These are phyloP conservation scores for Alternaria sp. DNA, from an alignment of 2,329 filamentous ascomycete genomes.

Conservation along the genomic window DNA sequence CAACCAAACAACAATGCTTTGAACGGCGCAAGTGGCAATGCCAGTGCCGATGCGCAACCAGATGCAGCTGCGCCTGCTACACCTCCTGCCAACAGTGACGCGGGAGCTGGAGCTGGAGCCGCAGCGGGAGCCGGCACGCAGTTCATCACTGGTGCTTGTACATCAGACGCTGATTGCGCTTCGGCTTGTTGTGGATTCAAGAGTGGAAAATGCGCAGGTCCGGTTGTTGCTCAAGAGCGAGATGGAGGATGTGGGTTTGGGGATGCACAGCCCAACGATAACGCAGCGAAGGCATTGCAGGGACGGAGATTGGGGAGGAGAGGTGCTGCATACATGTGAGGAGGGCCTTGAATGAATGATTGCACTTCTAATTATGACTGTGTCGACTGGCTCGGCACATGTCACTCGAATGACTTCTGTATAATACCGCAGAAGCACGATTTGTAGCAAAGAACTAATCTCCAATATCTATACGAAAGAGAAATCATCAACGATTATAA, in stretches of 20 bases:
- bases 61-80: conserved; percentile 1
- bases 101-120: background rate
- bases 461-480: background rate
- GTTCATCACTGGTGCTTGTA: conserved; percentile 52
- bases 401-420: background rate
- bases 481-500: background rate
- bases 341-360: background rate
- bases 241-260: conserved; percentile 51
- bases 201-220: conserved; percentile 41
- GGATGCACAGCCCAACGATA: conserved; percentile 44
- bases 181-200: conserved; percentile 50
- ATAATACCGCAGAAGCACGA: background rate
- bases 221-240: conserved; percentile 44
- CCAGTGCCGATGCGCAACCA: conserved; percentile 8
- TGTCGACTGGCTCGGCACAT: background rate
- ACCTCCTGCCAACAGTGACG: background rate
- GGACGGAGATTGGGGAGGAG: conserved; percentile 30
- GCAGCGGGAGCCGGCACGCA: conserved; percentile 37
- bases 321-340: conserved; percentile 33
- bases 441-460: background rate
- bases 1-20: conserved; percentile 45
- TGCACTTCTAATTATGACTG: background rate
- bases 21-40: conserved; percentile 19
- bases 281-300: conserved; percentile 40
- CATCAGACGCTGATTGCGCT: conserved; percentile 50